These are phyloP conservation scores for Rhinocladiella mackenziei DNA, from an alignment of 2,329 filamentous ascomycete species.

Conservation along the genomic window DNA sequence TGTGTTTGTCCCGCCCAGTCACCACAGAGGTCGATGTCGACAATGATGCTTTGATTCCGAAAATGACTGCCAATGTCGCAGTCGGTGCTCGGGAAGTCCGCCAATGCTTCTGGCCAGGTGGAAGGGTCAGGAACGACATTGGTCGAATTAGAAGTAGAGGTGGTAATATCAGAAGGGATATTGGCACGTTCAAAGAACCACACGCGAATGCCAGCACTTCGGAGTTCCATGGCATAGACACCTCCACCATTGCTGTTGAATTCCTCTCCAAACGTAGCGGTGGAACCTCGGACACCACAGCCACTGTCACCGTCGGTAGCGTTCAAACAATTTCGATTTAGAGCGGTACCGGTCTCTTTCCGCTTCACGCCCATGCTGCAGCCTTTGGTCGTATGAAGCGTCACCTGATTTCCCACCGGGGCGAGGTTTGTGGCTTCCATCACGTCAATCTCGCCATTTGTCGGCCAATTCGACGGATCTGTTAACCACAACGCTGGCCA, in stretches of 20 bases:
- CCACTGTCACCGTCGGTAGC: conserved; percentile 36
- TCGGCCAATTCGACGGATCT: conserved; percentile 49
- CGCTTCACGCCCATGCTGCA: conserved; percentile 34
- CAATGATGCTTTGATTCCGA: conserved; percentile 61
- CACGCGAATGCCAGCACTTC: conserved; percentile 63
- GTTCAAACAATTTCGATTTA: conserved; percentile 48
- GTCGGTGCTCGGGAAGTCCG: conserved; percentile 55
- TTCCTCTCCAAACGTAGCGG: conserved; percentile 45
- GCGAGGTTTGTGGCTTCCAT: conserved; percentile 53
- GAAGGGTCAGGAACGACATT: conserved; percentile 45
- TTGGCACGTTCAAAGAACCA: conserved; percentile 53
- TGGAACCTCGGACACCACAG: conserved; percentile 40
- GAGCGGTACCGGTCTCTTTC: conserved; percentile 49
- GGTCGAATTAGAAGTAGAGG: conserved; percentile 27
- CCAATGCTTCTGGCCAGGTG: conserved; percentile 45
- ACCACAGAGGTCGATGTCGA: conserved; percentile 64
- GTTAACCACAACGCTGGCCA: conserved; percentile 66
- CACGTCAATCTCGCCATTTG: conserved; percentile 48
- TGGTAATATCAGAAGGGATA: conserved; percentile 45
- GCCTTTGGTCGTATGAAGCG: conserved; percentile 46
- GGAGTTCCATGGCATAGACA: conserved; percentile 74
- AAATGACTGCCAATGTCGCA: conserved; percentile 60
- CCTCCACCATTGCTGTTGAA: conserved; percentile 56
- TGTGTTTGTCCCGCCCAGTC: conserved; percentile 43
- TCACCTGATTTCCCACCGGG: conserved; percentile 43